Evolutionary conservation across 495 filamentous ascomycete species (phyloP).

Genomic region (Penicillium daleae): DNA sequence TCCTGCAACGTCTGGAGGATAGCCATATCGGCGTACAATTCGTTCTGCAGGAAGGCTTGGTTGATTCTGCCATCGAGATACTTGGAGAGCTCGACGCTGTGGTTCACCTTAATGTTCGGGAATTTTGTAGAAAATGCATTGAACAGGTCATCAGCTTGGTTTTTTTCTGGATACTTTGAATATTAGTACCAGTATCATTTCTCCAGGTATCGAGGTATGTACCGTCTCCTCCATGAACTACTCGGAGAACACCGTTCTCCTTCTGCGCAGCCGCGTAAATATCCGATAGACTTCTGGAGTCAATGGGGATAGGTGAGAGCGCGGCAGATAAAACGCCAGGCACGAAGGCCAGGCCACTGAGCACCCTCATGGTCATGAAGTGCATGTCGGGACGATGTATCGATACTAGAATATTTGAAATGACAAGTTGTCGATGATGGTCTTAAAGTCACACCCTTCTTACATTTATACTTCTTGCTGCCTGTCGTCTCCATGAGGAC

Average conservation of each 20-base stretch:
- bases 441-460: neutral
- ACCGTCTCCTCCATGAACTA: neutral
- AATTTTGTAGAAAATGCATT: neutral
- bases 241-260: neutral
- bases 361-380: neutral
- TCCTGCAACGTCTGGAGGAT: neutral
- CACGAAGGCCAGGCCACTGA: neutral
- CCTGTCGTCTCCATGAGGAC: neutral
- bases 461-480: neutral
- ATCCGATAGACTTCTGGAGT: neutral
- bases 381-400: neutral
- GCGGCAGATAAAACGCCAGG: neutral
- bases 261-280: neutral
- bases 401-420: neutral
- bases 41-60: neutral
- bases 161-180: neutral
- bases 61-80: conserved; percentile 1
- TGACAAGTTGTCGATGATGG: neutral
- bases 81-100: neutral
- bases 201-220: neutral
- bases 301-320: neutral
- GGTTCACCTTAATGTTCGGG: neutral
- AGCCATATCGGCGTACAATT: neutral
- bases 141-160: neutral
- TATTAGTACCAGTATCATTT: neutral